These are phyloP conservation scores for Lachancea mirantina DNA, from an alignment of 805 yeast genomes.

Conservation along the genomic window DNA sequence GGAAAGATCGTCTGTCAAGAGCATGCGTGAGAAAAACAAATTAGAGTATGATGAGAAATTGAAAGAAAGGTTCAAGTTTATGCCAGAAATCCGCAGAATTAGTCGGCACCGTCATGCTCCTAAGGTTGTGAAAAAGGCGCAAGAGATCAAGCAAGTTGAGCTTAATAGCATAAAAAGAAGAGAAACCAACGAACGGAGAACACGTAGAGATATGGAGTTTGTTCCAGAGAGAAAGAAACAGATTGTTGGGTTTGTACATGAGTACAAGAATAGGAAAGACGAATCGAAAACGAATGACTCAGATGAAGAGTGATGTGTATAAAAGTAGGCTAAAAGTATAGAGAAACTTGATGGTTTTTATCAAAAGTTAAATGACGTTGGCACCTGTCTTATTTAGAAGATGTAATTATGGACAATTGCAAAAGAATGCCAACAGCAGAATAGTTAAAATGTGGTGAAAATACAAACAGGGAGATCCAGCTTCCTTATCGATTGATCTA, in stretches of 20 bases:
- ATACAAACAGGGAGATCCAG: slow-evolving; percentile 19
- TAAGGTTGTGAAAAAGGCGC: slow-evolving; percentile 75
- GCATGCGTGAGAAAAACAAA: slow-evolving; percentile 71
- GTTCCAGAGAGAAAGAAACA: slow-evolving; percentile 79
- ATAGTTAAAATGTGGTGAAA: background rate
- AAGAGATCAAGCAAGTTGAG: slow-evolving; percentile 76
- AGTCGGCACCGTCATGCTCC: slow-evolving; percentile 92
- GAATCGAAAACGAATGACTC: slow-evolving; percentile 8
- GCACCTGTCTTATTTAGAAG: too few relatives aligned
- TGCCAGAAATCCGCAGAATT: slow-evolving; percentile 94
- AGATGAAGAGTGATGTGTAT: background rate
- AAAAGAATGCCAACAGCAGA: too few relatives aligned
- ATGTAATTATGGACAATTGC: too few relatives aligned
- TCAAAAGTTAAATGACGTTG: background rate
- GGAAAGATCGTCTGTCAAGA: slow-evolving; percentile 75
- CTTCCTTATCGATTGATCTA: slow-evolving; percentile 16
- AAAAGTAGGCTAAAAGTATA: slow-evolving; percentile 1
- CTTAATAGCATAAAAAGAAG: slow-evolving; percentile 65
- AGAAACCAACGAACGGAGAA: slow-evolving; percentile 76
- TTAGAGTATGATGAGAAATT: slow-evolving; percentile 86
- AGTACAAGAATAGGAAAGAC: slow-evolving; percentile 35
- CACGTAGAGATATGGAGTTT: slow-evolving; percentile 55
- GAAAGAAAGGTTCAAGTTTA: slow-evolving; percentile 85
- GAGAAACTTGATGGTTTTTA: background rate
- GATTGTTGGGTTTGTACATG: slow-evolving; percentile 71